Evolutionary conservation across 208 protist species (phyloP), one percentile per base, ranked within the genome.

Genomic region (Leishmania tarentolae): DNA sequence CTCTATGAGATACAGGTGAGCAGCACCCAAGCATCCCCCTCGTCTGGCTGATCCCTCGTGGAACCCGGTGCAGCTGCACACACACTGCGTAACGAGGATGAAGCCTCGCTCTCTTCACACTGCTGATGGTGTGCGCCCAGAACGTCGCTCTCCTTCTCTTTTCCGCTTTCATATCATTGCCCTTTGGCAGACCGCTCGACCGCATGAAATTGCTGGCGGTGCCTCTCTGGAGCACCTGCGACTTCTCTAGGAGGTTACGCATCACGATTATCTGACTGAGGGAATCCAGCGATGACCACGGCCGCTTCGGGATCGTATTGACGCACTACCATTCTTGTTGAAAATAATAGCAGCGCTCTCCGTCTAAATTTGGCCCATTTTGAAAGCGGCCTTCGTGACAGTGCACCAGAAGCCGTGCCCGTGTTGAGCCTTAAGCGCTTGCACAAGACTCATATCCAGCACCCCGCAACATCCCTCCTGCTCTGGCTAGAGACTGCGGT

Each of bases 371-470:
- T 2, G 65, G 37, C 13, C 37, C 73, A 9, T 77, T 11, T 19
- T 15, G 15, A 42, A 17, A 17, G 2, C 73, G 0, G 46, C 47
- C 11, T 47, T 47, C 0, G 5, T 65, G 19, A 65, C 8, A 4
- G 15, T 35, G 35, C 46, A 17, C 78, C 78, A 81, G 37, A 74
- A 76, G n/a, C 40, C 28, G 19, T 35, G 78, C 24, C 31, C 69
- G 47, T 52, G 78, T 31, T 81, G 78, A 24, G 42, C 19, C 47
- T 0, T 19, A 6, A 81, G 40, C 1, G 78, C 78, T 17, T 81
- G 46, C 65, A 73, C 52, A 50, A 84, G 56, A 50, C 75, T 76
- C 47, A 84, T 3, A 68, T 76, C 75, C 37, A 76, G 74, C 24
- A 42, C 46, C 19, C 40, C 69, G 74, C 35, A 68, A 56, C 68